Percentiles rank a stretch among this genome's conserved stretches.
Evolutionary conservation across 257 asterid genomes (phyloP).

Genomic region (Solanum etuberosum): DNA sequence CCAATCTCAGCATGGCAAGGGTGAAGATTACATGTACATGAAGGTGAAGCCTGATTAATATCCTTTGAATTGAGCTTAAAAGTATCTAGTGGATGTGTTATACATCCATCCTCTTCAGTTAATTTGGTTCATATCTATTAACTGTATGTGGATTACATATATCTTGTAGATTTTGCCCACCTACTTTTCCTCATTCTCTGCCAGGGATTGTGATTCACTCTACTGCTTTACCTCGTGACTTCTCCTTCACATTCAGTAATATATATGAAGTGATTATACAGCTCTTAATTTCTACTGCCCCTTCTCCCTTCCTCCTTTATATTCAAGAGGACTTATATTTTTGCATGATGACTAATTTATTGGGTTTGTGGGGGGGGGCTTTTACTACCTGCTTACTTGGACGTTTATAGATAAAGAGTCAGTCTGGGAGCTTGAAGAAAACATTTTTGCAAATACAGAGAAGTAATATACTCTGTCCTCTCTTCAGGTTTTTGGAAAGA

Average conservation of each 20-base stretch:
- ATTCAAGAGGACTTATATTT: background rate
- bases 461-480: background rate
- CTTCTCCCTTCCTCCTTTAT: background rate
- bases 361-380: background rate
- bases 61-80: background rate
- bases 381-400: too few relatives aligned
- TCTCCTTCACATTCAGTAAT: background rate
- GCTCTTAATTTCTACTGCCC: background rate
- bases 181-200: background rate
- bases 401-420: too few relatives aligned
- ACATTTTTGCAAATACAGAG: background rate
- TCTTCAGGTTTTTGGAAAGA: background rate
- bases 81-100: background rate
- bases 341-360: background rate
- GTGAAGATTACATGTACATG: slow-evolving; percentile 62
- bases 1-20: slow-evolving; percentile 12
- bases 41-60: slow-evolving; percentile 35
- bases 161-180: background rate
- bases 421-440: background rate
- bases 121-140: background rate
- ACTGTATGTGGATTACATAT: background rate
- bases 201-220: background rate
- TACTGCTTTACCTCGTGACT: background rate
- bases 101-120: background rate
- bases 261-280: background rate